phyloP scores from a whole-genome alignment of 2,329 filamentous ascomycete species.

The Talaromyces sp. region DNA sequence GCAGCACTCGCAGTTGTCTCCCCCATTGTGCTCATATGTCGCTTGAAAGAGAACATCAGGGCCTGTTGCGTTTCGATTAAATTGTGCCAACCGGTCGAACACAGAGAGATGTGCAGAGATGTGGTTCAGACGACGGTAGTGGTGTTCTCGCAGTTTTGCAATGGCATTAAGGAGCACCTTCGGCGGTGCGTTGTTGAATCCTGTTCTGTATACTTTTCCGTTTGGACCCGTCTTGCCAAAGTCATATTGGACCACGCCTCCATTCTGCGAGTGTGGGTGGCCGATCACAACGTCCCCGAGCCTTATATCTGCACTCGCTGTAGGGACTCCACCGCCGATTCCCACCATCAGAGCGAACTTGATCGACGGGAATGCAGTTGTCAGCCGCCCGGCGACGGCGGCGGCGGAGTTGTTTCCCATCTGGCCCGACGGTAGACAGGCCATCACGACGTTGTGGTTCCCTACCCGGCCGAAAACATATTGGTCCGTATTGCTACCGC shows the following conservation, averaged over 20 bases:
- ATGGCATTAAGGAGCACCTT: slow-evolving; percentile 9
- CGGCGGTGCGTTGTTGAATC: slow-evolving; percentile 9
- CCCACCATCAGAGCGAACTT: slow-evolving; percentile 37
- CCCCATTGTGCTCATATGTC: background rate
- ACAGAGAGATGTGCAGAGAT: background rate
- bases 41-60: slow-evolving; percentile 1
- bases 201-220: background rate
- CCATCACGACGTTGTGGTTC: slow-evolving; percentile 29
- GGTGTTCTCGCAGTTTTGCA: slow-evolving; percentile 8
- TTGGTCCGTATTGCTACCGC: slow-evolving; percentile 5
- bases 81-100: slow-evolving; percentile 5
- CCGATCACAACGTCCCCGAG: slow-evolving; percentile 27
- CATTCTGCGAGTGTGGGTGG: slow-evolving; percentile 3
- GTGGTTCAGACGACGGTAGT: slow-evolving; percentile 1
- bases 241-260: slow-evolving; percentile 25
- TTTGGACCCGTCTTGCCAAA: slow-evolving; percentile 15
- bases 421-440: slow-evolving; percentile 24
- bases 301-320: slow-evolving; percentile 19
- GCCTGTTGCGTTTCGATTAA: background rate
- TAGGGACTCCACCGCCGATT: slow-evolving; percentile 31
- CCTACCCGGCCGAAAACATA: slow-evolving; percentile 9
- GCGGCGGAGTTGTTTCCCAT: slow-evolving; percentile 23
- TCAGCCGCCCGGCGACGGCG: slow-evolving; percentile 11
- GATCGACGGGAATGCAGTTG: slow-evolving; percentile 15
- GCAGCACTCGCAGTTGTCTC: background rate